Evolutionary conservation across 2,329 filamentous ascomycete genomes (phyloP).

Genomic region (Colletotrichum sp.): DNA sequence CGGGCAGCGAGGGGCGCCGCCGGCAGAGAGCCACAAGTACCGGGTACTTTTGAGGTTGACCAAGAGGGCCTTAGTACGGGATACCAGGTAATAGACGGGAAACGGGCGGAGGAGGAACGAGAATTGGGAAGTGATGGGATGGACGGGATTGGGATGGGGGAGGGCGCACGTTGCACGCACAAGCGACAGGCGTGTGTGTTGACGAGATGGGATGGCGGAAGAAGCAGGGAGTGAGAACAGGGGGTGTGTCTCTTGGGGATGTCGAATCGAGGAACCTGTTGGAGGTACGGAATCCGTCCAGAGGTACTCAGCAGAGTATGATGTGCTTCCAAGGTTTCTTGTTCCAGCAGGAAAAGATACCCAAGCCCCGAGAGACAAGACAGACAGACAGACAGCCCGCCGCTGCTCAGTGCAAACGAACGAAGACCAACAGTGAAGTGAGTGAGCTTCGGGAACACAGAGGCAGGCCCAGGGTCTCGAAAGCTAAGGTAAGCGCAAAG

Average conservation of each 20-base stretch:
- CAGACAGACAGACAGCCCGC: not conserved
- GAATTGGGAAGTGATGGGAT: slow-evolving; percentile 1
- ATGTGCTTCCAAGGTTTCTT: slow-evolving; percentile 1
- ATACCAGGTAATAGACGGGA: not conserved
- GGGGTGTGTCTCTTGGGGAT: not conserved
- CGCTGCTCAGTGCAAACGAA: not conserved
- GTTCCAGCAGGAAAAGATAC: not conserved
- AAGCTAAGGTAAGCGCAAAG: not conserved
- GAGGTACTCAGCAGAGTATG: not conserved
- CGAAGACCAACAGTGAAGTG: not conserved
- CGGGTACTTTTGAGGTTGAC: slow-evolving; percentile 8
- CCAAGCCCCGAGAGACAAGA: not conserved
- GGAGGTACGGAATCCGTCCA: not conserved
- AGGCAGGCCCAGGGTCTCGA: not conserved
- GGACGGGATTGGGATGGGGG: not conserved
- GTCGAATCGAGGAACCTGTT: not conserved
- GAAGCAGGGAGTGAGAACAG: not conserved
- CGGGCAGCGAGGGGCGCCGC: not conserved
- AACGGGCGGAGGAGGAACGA: slow-evolving; percentile 15
- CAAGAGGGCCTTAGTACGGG: not conserved
- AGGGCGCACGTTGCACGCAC: not conserved
- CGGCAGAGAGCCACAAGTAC: slow-evolving; percentile 2
- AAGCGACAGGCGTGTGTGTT: not conserved
- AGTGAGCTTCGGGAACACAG: not conserved
- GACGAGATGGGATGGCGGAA: slow-evolving; percentile 14